Evolutionary conservation across 768 basidiomycete genomes (phyloP).

Genomic region (Botryobasidium botryosum): DNA sequence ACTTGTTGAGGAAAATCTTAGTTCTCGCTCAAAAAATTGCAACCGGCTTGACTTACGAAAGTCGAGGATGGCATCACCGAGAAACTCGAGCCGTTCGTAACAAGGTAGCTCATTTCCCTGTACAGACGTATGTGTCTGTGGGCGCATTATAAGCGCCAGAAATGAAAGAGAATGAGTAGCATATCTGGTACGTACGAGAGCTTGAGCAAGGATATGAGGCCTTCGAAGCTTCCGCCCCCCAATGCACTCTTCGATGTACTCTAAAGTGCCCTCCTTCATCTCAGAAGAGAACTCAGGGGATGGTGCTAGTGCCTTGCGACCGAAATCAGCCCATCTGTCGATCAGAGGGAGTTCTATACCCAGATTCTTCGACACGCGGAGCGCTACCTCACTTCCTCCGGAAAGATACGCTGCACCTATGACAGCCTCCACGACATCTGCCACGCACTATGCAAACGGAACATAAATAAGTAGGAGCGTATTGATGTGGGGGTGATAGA

Average conservation of each 20-base stretch:
- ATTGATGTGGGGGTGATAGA: constrained; percentile 4
- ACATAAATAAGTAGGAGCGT: not conserved
- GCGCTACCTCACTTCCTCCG: constrained; percentile 49
- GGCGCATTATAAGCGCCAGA: not conserved
- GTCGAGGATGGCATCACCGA: constrained; percentile 76
- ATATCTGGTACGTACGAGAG: constrained; percentile 35
- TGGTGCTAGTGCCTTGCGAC: constrained; percentile 19
- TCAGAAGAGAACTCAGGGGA: constrained; percentile 29
- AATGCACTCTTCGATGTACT: constrained; percentile 43
- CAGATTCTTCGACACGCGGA: constrained; percentile 46
- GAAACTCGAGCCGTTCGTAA: constrained; percentile 67
- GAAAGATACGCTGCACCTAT: constrained; percentile 68
- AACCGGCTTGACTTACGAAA: constrained; percentile 35
- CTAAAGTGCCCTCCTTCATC: constrained; percentile 31
- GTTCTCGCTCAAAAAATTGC: not conserved
- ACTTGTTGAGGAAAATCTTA: constrained; percentile 27
- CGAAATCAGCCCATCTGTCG: constrained; percentile 59
- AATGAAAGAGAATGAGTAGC: not conserved
- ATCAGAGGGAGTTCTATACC: constrained; percentile 46
- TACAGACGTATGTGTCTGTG: constrained; percentile 50
- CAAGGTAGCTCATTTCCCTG: constrained; percentile 37
- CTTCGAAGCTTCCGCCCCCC: constrained; percentile 44
- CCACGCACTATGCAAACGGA: constrained; percentile 38
- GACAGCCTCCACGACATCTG: constrained; percentile 74
- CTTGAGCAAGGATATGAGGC: constrained; percentile 50